These are phyloP conservation scores for Cucurbita maxima DNA, from an alignment of 306 rosid genomes.

Conservation along the genomic window DNA sequence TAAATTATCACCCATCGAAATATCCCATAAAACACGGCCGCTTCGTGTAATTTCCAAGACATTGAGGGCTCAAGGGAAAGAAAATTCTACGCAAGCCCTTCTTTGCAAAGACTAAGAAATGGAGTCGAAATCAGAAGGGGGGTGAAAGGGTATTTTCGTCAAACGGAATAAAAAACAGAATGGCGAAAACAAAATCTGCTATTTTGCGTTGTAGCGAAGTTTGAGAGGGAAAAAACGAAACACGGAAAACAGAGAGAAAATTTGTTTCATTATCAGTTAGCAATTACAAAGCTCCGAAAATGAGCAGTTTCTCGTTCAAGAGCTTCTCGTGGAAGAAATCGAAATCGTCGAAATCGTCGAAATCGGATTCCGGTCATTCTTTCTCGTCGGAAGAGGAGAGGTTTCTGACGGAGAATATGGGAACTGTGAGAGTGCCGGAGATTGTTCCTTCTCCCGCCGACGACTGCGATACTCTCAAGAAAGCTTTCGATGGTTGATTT, in stretches of 20 bases:
- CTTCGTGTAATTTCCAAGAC: neutral
- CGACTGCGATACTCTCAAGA: constrained; percentile 50
- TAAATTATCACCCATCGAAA: neutral
- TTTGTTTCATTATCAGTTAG: neutral
- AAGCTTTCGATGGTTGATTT: constrained; percentile 56
- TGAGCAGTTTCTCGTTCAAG: constrained; percentile 8
- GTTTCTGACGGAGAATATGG: constrained; percentile 21
- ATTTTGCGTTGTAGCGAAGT: constrained; percentile 8
- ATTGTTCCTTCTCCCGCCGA: constrained; percentile 54
- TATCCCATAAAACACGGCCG: neutral
- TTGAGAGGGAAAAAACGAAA: constrained; percentile 6
- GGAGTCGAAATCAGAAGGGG: neutral
- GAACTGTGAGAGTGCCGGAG: constrained; percentile 51
- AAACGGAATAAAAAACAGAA: neutral
- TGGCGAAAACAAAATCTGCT: neutral
- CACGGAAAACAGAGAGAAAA: constrained; percentile 1
- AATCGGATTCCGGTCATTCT: constrained; percentile 5
- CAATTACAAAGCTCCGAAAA: neutral
- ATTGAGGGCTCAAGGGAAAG: neutral
- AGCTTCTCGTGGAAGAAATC: constrained; percentile 3
- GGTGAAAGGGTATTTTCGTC: constrained; percentile 12
- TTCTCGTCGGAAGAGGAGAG: neutral
- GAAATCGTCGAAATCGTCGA: neutral
- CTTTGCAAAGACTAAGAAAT: neutral
- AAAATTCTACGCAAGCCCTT: neutral